Base-by-base conservation (phyloP, 441 rosid genomes). In the Arabidopsis hybrid region DNA sequence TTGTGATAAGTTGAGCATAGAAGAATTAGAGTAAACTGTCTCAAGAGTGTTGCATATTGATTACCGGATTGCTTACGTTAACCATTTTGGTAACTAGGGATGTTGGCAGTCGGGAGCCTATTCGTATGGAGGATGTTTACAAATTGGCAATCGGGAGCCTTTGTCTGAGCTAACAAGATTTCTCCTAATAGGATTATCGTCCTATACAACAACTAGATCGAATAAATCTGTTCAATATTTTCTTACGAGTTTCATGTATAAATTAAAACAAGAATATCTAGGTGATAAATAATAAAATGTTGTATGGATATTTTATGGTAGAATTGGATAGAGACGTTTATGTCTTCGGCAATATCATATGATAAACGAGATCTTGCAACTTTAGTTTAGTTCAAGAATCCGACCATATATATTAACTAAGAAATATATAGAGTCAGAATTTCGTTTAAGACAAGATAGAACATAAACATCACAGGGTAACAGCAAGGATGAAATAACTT, bases 51-150 rank as follows among this genome's bases (percentile, higher is more conserved):
- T 34, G 42, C 61, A 14, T 57, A 57, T 9, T 34, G 43, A 4
- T 16, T 8, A 34, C 26, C 26, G 26, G 32, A 21, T 55, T 32
- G 21, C 61, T 67, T 9, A 67, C 52, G 16, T 40, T 67, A 58
- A 69, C 47, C 11, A n/a, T 58, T 43, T 69, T 34, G 46, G 65
- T 8, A 58, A 31, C 21, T 69, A 32, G 71, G 61, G 71, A 68
- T 68, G 26, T n/a, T 68, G 55, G 55, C 64, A 43, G 3, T 21
- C 26, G n/a, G 61, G 71, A 67, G 36, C 69, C n/a, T 36, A 13
- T 21, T 67, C 51, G 40, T 21, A 21, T 21, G 26, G 26, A 53
- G 61, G 71, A 39, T 12, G 60, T 52, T 52, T 39, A 7, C 26
- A 12, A 17, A 21, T 67, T 8, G 38, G 26, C 60, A 21, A 14